Conservation (phyloP, 1,139 yeast genomes). For the Taphrina communis region DNA sequence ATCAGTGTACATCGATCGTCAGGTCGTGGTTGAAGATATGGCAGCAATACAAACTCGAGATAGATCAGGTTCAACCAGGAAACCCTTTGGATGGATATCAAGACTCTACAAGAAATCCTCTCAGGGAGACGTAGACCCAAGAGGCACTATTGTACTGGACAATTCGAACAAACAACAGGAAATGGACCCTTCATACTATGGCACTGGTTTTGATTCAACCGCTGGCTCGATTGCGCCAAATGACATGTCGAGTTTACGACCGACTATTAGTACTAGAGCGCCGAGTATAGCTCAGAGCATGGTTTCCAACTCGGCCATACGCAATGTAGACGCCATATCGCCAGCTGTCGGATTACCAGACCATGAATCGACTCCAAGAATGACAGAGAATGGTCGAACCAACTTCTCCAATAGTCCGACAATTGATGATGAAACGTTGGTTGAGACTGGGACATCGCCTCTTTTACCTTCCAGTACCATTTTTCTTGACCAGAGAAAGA, state of each 20-base stretch:
- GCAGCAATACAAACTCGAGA: slow-evolving; percentile 29
- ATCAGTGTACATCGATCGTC: not conserved
- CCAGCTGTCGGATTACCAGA: not conserved
- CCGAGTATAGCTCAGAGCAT: slow-evolving; percentile 34
- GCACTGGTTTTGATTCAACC: not conserved
- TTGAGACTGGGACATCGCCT: not conserved
- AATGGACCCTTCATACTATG: not conserved
- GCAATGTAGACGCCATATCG: slow-evolving; percentile 26
- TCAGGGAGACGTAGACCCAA: slow-evolving; percentile 4
- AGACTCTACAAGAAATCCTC: slow-evolving; percentile 19
- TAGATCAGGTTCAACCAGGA: slow-evolving; percentile 16
- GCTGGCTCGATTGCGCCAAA: not conserved
- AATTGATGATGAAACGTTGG: not conserved
- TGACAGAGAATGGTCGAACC: not conserved
- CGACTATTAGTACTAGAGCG: slow-evolving; percentile 35
- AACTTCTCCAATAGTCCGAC: slow-evolving; percentile 1
- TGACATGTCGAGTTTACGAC: slow-evolving; percentile 34
- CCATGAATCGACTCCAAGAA: slow-evolving; percentile 9
- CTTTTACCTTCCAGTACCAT: too few relatives aligned
- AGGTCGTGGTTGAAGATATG: not conserved
- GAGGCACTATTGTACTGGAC: not conserved
- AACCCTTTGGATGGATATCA: slow-evolving; percentile 32
- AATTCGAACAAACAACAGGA: not conserved
- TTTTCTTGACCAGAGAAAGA: not conserved
- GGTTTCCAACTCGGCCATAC: slow-evolving; percentile 30